Percentiles rank a stretch among this genome's conserved stretches.
phyloP scores from a whole-genome alignment of 2,329 filamentous ascomycete species.

The Mariannaea elegans region DNA sequence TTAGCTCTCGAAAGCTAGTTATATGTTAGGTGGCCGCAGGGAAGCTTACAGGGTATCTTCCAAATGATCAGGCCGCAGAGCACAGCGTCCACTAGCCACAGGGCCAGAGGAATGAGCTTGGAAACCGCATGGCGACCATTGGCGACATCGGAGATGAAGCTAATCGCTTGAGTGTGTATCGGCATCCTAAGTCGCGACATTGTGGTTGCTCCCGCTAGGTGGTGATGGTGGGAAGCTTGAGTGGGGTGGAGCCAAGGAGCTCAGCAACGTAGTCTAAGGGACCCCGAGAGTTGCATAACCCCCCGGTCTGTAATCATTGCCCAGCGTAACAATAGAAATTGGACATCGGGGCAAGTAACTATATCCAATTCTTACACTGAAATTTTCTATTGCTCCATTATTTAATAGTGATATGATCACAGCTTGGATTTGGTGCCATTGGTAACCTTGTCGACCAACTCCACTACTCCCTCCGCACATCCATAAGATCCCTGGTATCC shows the following conservation, averaged over 20 bases:
- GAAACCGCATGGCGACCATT: constrained; percentile 61
- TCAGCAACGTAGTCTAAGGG: too few relatives aligned
- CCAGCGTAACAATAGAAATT: neutral
- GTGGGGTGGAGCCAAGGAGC: constrained; percentile 26
- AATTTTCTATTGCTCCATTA: neutral
- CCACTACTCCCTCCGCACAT: constrained; percentile 71
- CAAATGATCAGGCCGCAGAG: constrained; percentile 80
- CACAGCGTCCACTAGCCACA: constrained; percentile 75
- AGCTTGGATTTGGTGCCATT: constrained; percentile 41
- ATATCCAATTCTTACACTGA: neutral
- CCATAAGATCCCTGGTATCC: constrained; percentile 78
- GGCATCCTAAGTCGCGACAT: constrained; percentile 43
- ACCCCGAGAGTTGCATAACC: constrained; percentile 41
- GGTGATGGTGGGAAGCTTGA: constrained; percentile 28
- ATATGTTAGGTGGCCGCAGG: neutral
- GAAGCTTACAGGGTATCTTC: constrained; percentile 80
- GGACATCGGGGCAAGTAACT: neutral
- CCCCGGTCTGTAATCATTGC: constrained; percentile 2
- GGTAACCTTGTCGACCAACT: constrained; percentile 71
- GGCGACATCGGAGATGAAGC: constrained; percentile 53
- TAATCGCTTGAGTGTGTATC: constrained; percentile 38
- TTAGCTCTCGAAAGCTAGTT: constrained; percentile 18
- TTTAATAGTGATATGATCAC: constrained; percentile 19
- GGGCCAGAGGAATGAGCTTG: constrained; percentile 61
- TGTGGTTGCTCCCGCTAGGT: constrained; percentile 21